Evolutionary conservation across 106 monocot species (phyloP).

Genomic region (Allium sativum): DNA sequence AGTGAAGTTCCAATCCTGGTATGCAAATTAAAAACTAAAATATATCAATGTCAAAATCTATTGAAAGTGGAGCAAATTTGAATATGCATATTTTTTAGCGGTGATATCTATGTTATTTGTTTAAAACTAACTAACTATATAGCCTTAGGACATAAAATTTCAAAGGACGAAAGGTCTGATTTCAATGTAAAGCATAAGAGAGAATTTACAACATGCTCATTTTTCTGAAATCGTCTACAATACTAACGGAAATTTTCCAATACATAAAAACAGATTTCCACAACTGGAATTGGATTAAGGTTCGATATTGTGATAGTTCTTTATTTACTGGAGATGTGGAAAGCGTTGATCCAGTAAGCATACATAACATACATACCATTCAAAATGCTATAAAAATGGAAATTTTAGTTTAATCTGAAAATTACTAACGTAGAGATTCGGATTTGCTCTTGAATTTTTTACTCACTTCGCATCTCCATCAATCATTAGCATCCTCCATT

Average conservation of each 20-base stretch:
- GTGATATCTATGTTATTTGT: neutral
- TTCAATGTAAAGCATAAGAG: neutral
- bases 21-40: neutral
- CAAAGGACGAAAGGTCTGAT: neutral
- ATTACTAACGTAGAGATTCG: too few relatives aligned
- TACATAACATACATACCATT: neutral
- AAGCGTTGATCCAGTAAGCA: constrained; percentile 51
- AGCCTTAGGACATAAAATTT: neutral
- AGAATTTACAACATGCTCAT: neutral
- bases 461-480: too few relatives aligned
- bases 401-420: too few relatives aligned
- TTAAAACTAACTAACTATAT: neutral
- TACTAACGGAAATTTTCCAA: neutral
- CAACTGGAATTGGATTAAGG: constrained; percentile 66
- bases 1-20: constrained; percentile 43
- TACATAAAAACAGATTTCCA: constrained; percentile 36
- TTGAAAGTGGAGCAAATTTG: too few relatives aligned
- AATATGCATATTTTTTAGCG: neutral
- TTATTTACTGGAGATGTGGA: constrained; percentile 81
- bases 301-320: constrained; percentile 81
- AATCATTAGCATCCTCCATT: too few relatives aligned
- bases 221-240: neutral
- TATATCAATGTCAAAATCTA: too few relatives aligned
- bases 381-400: neutral
- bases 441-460: too few relatives aligned